Conservation (phyloP, 2,329 filamentous ascomycete genomes). For the Penicillium occitanis region DNA sequence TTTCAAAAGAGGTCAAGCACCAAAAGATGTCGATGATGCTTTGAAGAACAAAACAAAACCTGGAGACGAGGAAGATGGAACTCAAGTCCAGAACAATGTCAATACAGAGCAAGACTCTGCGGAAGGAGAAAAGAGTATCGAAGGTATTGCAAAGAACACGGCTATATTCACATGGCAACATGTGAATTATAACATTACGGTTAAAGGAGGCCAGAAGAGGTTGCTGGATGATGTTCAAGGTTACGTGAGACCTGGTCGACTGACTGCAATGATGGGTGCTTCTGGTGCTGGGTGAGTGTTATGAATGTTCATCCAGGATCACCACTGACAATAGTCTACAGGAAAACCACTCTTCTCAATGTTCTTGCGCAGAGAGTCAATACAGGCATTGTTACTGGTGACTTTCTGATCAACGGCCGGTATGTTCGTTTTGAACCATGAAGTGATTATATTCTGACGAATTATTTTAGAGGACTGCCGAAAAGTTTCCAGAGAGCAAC, state of each 20-base stretch:
- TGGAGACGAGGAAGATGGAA: slow-evolving; percentile 54
- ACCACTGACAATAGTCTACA: slow-evolving; percentile 22
- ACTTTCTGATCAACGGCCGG: slow-evolving; percentile 49
- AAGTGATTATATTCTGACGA: slow-evolving; percentile 14
- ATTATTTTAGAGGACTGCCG: slow-evolving; percentile 35
- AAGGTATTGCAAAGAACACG: slow-evolving; percentile 62
- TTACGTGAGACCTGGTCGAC: slow-evolving; percentile 72
- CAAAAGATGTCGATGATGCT: slow-evolving; percentile 57
- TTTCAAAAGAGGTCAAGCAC: slow-evolving; percentile 49
- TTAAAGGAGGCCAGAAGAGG: slow-evolving; percentile 44
- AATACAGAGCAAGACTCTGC: slow-evolving; percentile 26
- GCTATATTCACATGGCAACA: slow-evolving; percentile 83
- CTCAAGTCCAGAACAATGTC: slow-evolving; percentile 25
- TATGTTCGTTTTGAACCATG: slow-evolving; percentile 24
- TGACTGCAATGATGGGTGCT: slow-evolving; percentile 79
- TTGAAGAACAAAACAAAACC: slow-evolving; percentile 51
- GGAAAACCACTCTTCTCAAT: slow-evolving; percentile 52
- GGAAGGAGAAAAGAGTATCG: slow-evolving; percentile 34
- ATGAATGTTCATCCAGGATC: background rate
- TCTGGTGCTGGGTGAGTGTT: slow-evolving; percentile 56
- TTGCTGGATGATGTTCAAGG: slow-evolving; percentile 64
- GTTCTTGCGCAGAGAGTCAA: slow-evolving; percentile 48
- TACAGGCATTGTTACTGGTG: slow-evolving; percentile 46
- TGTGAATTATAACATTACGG: slow-evolving; percentile 68
- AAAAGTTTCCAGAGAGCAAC: slow-evolving; percentile 55